phyloP scores from a whole-genome alignment of 306 rosid species.

The Vigna unguiculata region DNA sequence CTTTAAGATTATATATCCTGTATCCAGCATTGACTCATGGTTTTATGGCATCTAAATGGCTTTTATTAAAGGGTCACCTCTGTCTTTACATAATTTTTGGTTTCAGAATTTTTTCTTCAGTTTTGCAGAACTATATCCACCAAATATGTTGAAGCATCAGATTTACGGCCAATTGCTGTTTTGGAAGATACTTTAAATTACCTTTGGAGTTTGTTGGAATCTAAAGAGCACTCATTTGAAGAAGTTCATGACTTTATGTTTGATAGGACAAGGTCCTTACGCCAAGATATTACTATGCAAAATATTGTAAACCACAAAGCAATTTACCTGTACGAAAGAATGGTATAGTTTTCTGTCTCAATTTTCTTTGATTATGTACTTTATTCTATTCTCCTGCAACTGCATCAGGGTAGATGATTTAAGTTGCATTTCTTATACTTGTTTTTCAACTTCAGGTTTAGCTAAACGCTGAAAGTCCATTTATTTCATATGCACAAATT shows the following conservation, averaged over 20 bases:
- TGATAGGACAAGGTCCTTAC: conserved; percentile 92
- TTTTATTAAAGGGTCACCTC: background rate
- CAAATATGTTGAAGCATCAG: conserved; percentile 68
- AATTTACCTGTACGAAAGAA: conserved; percentile 73
- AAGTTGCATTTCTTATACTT: background rate
- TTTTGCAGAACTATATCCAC: conserved; percentile 87
- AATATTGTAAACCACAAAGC: conserved; percentile 65
- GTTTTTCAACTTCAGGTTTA: conserved; percentile 29
- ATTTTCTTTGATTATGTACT: conserved; percentile 21
- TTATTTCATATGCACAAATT: conserved; percentile 3
- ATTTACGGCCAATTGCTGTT: conserved; percentile 79
- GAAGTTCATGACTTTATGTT: conserved; percentile 85
- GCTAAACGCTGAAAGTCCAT: conserved; percentile 9
- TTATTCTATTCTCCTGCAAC: conserved; percentile 6
- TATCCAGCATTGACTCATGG: background rate
- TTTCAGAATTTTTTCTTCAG: conserved; percentile 51
- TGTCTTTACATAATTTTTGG: conserved; percentile 18
- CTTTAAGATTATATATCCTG: background rate
- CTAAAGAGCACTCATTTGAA: conserved; percentile 71
- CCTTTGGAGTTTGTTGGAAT: conserved; percentile 66
- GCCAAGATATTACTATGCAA: conserved; percentile 95
- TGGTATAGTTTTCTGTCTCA: conserved; percentile 60
- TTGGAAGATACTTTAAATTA: conserved; percentile 76
- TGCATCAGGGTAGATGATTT: conserved; percentile 10
- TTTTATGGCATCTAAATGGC: background rate